These are phyloP conservation scores for Colletotrichum paranaense DNA, from an alignment of 2,329 filamentous ascomycete species.

Conservation along the genomic window DNA sequence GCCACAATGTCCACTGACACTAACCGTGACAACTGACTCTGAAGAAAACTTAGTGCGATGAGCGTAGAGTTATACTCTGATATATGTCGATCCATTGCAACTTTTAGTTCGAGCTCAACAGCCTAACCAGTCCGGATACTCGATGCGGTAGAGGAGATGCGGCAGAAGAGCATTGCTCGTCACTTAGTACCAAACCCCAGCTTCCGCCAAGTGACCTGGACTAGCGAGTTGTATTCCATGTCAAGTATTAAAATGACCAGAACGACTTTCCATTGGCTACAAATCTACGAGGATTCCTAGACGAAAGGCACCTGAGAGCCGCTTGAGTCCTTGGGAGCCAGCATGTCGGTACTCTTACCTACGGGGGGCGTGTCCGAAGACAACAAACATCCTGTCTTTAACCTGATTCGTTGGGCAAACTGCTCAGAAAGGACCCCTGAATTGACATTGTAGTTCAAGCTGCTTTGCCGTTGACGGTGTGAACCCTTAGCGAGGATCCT, in stretches of 20 bases:
- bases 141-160: neutral
- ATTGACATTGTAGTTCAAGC: no score
- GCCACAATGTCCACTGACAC: neutral
- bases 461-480: neutral
- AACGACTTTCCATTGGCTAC: neutral
- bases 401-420: neutral
- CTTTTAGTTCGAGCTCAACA: neutral
- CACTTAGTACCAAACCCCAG: neutral
- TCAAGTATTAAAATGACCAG: neutral
- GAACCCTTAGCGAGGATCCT: neutral
- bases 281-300: neutral
- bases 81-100: neutral
- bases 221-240: neutral
- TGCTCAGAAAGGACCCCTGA: neutral
- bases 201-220: neutral
- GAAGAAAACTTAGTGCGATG: neutral
- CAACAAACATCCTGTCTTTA: neutral
- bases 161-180: neutral
- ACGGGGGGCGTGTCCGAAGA: neutral
- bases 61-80: no score
- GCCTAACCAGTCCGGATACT: neutral
- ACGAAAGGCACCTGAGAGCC: neutral
- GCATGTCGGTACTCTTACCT: neutral
- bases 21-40: neutral
- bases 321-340: neutral